Percentiles rank a stretch among this genome's conserved stretches.
phyloP scores from a whole-genome alignment of 768 basidiomycete species.

The Leccinum obscurum region DNA sequence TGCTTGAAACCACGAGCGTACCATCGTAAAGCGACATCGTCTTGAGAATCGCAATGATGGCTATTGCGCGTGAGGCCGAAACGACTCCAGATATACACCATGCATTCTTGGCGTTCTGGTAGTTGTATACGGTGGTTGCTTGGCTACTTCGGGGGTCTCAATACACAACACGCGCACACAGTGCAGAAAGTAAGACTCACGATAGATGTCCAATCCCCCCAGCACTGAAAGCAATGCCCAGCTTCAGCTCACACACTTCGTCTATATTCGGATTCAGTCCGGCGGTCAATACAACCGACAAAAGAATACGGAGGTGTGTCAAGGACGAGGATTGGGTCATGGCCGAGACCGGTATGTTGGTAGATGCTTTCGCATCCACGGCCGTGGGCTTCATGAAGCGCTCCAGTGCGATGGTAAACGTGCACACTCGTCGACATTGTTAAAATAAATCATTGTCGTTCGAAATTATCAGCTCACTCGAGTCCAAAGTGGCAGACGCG shows the following conservation, averaged over 20 bases:
- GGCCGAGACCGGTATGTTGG: conserved; percentile 43
- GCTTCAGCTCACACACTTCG: conserved; percentile 55
- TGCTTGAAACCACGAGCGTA: conserved; percentile 19
- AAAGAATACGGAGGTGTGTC: conserved; percentile 54
- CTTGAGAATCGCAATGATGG: conserved; percentile 66
- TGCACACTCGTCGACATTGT: conserved; percentile 40
- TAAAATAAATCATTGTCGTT: conserved; percentile 18
- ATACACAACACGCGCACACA: neutral
- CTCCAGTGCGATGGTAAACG: conserved; percentile 52
- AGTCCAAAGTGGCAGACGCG: conserved; percentile 16
- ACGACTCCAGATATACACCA: conserved; percentile 77
- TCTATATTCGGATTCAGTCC: conserved; percentile 74
- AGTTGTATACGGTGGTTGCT: conserved; percentile 44
- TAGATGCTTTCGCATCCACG: conserved; percentile 51
- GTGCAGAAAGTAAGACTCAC: conserved; percentile 33
- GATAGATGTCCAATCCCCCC: conserved; percentile 48
- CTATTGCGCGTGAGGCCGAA: conserved; percentile 70
- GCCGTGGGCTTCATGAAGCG: conserved; percentile 50
- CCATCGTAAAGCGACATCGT: conserved; percentile 77
- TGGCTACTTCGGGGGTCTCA: conserved; percentile 19
- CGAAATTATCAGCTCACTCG: conserved; percentile 22
- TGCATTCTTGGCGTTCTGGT: conserved; percentile 37
- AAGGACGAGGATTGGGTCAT: conserved; percentile 42
- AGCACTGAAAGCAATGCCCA: conserved; percentile 46
- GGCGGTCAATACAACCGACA: conserved; percentile 67